phyloP scores from a whole-genome alignment of 805 yeast species.

The Nematodospora valgi region DNA sequence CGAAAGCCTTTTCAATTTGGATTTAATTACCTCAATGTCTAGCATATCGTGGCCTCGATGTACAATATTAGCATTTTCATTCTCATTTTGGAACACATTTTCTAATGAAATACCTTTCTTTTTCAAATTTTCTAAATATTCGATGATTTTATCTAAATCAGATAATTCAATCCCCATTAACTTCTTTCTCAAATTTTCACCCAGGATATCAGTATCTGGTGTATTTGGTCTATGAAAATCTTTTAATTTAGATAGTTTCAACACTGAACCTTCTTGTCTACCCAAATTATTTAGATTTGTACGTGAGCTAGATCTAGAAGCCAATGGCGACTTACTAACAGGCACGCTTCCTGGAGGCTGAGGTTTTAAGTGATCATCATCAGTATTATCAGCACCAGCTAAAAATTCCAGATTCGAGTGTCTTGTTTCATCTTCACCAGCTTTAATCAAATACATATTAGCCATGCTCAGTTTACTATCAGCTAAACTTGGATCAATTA shows the following conservation, averaged over 20 bases:
- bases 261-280: conserved; percentile 40
- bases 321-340: conserved; percentile 12
- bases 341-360: conserved; percentile 5
- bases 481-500: conserved; percentile 34
- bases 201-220: conserved; percentile 17
- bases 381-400: conserved; percentile 3
- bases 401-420: conserved; percentile 1
- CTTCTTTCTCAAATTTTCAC: conserved; percentile 37
- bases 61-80: background rate
- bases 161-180: conserved; percentile 27
- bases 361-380: conserved; percentile 3
- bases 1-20: conserved; percentile 12
- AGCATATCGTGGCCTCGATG: conserved; percentile 9
- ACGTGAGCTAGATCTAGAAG: conserved; percentile 24
- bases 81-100: conserved; percentile 13
- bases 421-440: conserved; percentile 23
- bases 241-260: conserved; percentile 31
- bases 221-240: conserved; percentile 14
- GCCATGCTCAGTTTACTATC: conserved; percentile 11
- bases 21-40: conserved; percentile 16
- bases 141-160: conserved; percentile 33
- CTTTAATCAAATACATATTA: conserved; percentile 8
- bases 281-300: conserved; percentile 33
- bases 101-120: conserved; percentile 30
- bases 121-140: conserved; percentile 27